Evolutionary conservation across 306 rosid genomes (phyloP).

Genomic region (Malus fusca): DNA sequence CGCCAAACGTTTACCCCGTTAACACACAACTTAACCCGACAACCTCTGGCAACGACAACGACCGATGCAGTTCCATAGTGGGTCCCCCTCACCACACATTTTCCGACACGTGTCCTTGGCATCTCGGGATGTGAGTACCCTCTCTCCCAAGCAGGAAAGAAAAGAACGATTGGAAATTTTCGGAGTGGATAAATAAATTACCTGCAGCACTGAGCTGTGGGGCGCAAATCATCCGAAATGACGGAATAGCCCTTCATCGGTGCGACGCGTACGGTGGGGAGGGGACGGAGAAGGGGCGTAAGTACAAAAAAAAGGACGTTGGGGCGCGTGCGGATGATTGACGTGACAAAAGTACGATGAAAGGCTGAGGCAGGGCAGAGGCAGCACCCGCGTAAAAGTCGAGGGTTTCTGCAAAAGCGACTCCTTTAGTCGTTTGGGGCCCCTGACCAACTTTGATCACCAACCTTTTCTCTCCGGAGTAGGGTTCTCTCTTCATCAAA

Average conservation of each 20-base stretch:
- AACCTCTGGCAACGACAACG: conserved; percentile 49
- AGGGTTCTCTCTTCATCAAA: too few relatives aligned
- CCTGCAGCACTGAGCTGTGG: neutral
- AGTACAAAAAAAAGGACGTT: neutral
- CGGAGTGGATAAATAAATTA: neutral
- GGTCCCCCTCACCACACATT: conserved; percentile 17
- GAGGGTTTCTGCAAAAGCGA: conserved; percentile 29
- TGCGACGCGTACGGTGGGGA: conserved; percentile 13
- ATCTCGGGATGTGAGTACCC: neutral
- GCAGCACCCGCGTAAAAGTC: conserved; percentile 60
- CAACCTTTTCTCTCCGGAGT: neutral
- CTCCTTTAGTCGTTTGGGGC: neutral
- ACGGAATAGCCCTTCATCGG: neutral
- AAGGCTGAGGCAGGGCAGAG: conserved; percentile 30
- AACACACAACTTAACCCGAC: conserved; percentile 18
- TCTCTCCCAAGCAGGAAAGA: neutral
- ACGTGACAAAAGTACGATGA: conserved; percentile 83
- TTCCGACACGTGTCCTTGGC: conserved; percentile 19
- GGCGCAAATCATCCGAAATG: neutral
- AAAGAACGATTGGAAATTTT: neutral
- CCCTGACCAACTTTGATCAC: neutral
- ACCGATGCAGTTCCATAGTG: conserved; percentile 63
- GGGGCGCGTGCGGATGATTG: conserved; percentile 48
- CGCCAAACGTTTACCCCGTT: neutral
- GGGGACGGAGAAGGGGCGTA: neutral